These are phyloP conservation scores for Deakozyma indianensis DNA, from an alignment of 805 yeast genomes.

Conservation along the genomic window DNA sequence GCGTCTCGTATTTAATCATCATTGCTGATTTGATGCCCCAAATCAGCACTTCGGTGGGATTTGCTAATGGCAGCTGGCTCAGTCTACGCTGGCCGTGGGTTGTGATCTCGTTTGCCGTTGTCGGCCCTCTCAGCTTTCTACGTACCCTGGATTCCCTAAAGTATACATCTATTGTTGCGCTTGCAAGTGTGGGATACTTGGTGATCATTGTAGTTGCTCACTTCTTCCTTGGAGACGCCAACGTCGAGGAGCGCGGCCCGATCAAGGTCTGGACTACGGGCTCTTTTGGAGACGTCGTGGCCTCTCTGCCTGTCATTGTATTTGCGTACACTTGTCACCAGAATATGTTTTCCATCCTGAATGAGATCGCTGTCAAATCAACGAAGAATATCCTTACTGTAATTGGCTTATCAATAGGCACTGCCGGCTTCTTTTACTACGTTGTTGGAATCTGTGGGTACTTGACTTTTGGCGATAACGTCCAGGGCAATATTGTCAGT, in stretches of 20 bases:
- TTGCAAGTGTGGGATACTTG: constrained; percentile 67
- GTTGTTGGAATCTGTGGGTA: constrained; percentile 74
- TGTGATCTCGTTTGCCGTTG: constrained; percentile 20
- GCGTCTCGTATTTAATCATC: constrained; percentile 57
- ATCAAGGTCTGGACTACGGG: constrained; percentile 35
- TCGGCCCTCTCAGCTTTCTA: constrained; percentile 54
- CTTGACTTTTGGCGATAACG: constrained; percentile 70
- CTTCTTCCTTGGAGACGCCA: constrained; percentile 38
- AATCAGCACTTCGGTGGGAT: constrained; percentile 18
- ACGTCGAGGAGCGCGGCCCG: constrained; percentile 34
- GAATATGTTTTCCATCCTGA: constrained; percentile 79
- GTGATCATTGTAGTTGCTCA: constrained; percentile 63
- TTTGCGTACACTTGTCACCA: constrained; percentile 96
- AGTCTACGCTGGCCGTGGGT: constrained; percentile 22
- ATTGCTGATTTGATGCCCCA: constrained; percentile 65
- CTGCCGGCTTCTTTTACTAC: constrained; percentile 49
- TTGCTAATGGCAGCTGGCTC: constrained; percentile 28
- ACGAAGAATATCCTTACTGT: constrained; percentile 32
- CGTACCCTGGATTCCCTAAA: constrained; percentile 68
- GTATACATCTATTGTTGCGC: constrained; percentile 72
- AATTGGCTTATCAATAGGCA: constrained; percentile 37
- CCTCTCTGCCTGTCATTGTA: constrained; percentile 79
- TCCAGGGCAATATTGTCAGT: constrained; percentile 64
- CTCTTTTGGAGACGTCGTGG: constrained; percentile 30
- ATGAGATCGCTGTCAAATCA: constrained; percentile 53